Base-by-base conservation (phyloP, 1,284 basidiomycete genomes). In the Cerioporus squamosus region DNA sequence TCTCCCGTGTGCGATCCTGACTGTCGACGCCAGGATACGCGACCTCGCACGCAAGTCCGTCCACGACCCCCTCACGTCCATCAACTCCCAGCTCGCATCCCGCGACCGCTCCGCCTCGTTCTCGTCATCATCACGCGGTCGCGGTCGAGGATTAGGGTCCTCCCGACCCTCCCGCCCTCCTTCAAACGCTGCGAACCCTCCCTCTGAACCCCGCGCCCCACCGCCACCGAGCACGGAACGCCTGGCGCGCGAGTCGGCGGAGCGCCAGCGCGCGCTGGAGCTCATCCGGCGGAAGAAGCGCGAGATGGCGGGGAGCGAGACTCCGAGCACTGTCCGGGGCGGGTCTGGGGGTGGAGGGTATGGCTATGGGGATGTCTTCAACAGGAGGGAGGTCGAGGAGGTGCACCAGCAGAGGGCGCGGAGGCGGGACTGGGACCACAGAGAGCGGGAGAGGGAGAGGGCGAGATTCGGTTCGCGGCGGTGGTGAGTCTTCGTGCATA, bases 31-130 rank as follows among this genome's bases (percentile, higher is more conserved):
- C 15, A 20, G 90, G 64, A 76, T 77, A 57, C 83, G 86, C 39
- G 90, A 92, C 60, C 74, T 83, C 8, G 78, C 77, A 3, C 81
- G 81, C 9, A 91, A 92, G 69, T 81, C 81, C 0, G 76, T 74
- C 8, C 80, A 87, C 50, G 90, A 93, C 68, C 90, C 90, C 4
- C 78, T 93, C 5, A 86, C 88, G 3, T 84, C 85, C 9, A 91
- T 93, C 63, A 86, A 85, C n/a, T 78, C 82, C 45, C 82, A 87
- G 61, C 79, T 91, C 3, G 78, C 81, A 2, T 72, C 80, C 6
- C 77, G 77, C 43, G 42, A 66, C 40, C n/a, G 56, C 23, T 46
- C 57, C 61, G 20, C 64, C 62, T 64, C 73, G 53, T 57, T 69
- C 39, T 55, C 72, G 61, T 53, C 66, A 12, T 55, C 63, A 33